Evolutionary conservation across 2,329 filamentous ascomycete genomes (phyloP).

Genomic region (Alternaria sp.): DNA sequence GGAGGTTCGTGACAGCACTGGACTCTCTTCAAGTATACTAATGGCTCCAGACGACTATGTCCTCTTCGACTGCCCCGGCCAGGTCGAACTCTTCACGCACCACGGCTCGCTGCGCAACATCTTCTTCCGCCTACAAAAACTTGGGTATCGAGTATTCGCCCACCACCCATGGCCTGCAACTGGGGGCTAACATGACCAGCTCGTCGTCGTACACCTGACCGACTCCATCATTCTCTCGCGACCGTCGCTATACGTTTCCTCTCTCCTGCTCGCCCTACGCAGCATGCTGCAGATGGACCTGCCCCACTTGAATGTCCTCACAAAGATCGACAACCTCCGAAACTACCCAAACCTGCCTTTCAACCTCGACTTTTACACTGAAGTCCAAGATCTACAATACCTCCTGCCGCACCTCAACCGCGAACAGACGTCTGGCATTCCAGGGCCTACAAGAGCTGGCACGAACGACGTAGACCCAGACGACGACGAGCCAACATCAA

Average conservation of each 20-base stretch:
- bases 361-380: conserved; percentile 96
- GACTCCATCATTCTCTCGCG: conserved; percentile 94
- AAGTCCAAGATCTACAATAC: conserved; percentile 91
- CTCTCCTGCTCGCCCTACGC: conserved; percentile 88
- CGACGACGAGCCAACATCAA: conserved; percentile 56
- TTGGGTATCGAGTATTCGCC: conserved; percentile 83
- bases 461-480: conserved; percentile 59
- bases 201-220: conserved; percentile 91
- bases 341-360: conserved; percentile 89
- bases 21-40: conserved; percentile 17
- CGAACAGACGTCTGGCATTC: conserved; percentile 65
- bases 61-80: conserved; percentile 94
- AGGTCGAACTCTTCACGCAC: conserved; percentile 97
- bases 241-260: conserved; percentile 93
- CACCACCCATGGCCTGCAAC: conserved; percentile 30
- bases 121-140: conserved; percentile 87
- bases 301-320: conserved; percentile 93
- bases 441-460: conserved; percentile 36
- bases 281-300: conserved; percentile 99
- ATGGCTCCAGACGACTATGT: conserved; percentile 78
- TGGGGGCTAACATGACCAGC: conserved; percentile 62
- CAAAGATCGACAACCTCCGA: conserved; percentile 94
- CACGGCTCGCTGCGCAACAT: conserved; percentile 92
- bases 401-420: conserved; percentile 81
- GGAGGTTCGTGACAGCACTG: conserved; percentile 58